phyloP scores from a whole-genome alignment of 2,329 filamentous ascomycete species.

The Penicillium occitanis region DNA sequence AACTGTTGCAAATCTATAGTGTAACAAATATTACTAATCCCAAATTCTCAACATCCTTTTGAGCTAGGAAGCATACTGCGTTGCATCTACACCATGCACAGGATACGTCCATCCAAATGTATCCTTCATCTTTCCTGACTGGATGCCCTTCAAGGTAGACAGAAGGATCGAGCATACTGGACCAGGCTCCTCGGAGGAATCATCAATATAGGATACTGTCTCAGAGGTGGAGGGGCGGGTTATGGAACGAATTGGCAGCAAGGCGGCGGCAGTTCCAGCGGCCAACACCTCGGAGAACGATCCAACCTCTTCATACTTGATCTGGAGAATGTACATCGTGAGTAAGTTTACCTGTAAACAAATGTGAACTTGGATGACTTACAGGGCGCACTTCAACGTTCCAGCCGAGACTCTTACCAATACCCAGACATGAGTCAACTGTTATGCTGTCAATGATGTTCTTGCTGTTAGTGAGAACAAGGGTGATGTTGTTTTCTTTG shows the following conservation, averaged over 20 bases:
- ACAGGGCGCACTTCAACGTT: slow-evolving; percentile 31
- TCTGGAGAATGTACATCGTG: slow-evolving; percentile 23
- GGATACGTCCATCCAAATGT: background rate
- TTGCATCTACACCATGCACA: background rate
- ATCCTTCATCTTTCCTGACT: background rate
- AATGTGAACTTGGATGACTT: background rate
- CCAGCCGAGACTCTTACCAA: slow-evolving; percentile 36
- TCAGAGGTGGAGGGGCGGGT: slow-evolving; percentile 24
- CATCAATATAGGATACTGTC: background rate
- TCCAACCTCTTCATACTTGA: slow-evolving; percentile 26
- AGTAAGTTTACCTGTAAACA: background rate
- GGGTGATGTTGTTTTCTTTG: slow-evolving; percentile 21
- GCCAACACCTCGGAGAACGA: slow-evolving; percentile 31
- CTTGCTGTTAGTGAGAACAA: slow-evolving; percentile 34
- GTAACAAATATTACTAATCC: background rate
- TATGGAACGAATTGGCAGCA: slow-evolving; percentile 31
- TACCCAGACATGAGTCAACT: slow-evolving; percentile 26
- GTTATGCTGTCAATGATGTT: slow-evolving; percentile 36
- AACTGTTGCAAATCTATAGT: background rate
- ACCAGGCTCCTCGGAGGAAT: slow-evolving; percentile 8
- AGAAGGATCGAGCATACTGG: background rate
- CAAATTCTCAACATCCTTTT: background rate
- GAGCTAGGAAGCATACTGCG: background rate
- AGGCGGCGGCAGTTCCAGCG: slow-evolving; percentile 29
- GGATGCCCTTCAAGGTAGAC: background rate